Evolutionary conservation across 768 basidiomycete genomes (phyloP).

Genomic region (Amanita muscaria): DNA sequence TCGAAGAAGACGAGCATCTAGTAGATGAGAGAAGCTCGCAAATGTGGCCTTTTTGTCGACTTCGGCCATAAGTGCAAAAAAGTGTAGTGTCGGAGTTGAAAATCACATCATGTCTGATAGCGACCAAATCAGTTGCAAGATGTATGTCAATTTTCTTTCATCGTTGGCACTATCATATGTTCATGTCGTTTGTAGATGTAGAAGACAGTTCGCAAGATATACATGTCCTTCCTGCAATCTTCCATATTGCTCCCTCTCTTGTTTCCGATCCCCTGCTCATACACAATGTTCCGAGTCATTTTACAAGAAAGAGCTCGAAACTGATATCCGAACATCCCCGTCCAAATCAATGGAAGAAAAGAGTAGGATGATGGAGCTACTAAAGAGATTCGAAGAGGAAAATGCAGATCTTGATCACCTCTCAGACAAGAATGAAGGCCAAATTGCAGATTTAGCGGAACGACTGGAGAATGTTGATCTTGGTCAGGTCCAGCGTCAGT

Average conservation of each 20-base stretch:
- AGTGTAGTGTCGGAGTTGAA: conserved; percentile 9
- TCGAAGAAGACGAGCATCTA: conserved; percentile 80
- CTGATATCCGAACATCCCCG: conserved; percentile 47
- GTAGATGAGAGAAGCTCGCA: conserved; percentile 59
- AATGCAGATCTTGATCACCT: conserved; percentile 22
- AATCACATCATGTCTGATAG: conserved; percentile 7
- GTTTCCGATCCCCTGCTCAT: conserved; percentile 69
- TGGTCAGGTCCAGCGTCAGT: conserved; percentile 30
- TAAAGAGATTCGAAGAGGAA: conserved; percentile 68
- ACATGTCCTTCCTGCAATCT: conserved; percentile 77
- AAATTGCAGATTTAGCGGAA: conserved; percentile 33
- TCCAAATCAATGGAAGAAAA: conserved; percentile 52
- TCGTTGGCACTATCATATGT: background rate
- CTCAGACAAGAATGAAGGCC: conserved; percentile 27
- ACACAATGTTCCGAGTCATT: conserved; percentile 74
- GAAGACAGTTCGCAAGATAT: conserved; percentile 68
- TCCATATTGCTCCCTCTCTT: conserved; percentile 70
- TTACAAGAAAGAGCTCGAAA: conserved; percentile 67
- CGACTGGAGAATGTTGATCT: conserved; percentile 54
- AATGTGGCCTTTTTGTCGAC: conserved; percentile 44
- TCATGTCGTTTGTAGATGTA: conserved; percentile 43
- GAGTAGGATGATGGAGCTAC: conserved; percentile 55
- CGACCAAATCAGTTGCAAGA: conserved; percentile 31
- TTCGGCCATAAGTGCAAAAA: conserved; percentile 33
- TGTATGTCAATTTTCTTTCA: conserved; percentile 27